Base-by-base conservation (phyloP, 495 filamentous ascomycete genomes). In the Penicillium angulare region DNA sequence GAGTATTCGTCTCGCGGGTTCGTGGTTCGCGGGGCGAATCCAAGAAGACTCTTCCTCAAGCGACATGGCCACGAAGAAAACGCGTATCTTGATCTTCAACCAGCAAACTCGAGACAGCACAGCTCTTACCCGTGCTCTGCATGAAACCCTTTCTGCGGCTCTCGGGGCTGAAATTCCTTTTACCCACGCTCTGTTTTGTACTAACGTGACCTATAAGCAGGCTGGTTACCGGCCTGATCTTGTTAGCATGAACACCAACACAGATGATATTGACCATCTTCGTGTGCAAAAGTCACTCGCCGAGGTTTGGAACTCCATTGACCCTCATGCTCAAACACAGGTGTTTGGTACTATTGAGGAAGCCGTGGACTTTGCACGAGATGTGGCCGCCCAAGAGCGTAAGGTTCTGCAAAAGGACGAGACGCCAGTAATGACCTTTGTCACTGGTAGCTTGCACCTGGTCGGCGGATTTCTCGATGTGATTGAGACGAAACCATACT, bases 361-460 rank as follows among this genome's bases (percentile, higher is more conserved):
- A 50, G 92, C 91, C 15, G 81, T 97, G 38, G 80, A 77, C 22
- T 79, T 74, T 57, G 85, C 86, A 3, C 76, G 86, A 31, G 71
- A 73, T 5, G 57, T 90, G 5, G 77, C 75, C 0, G 50, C 49
- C 6, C 50, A 68, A 32, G 71, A 70, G 47, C 63, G 56, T 22
- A 61, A 53, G n/a, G 54, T 50, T 16, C 36, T 65, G 0, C 63
- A 50, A 17, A 53, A 65, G 7, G 64, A 71, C 20, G 73, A 72
- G 49, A 57, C 69, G 1, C 67, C 71, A 15, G 70, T 77, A 9
- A 76, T 74, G 75, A 73, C 75, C 5, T 71, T 80, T 60, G 77
- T 90, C 24, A 97, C 92, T 16, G 92, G 92, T 5, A 96, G 90
- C 64, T 76, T 96, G 50, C 89, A 96, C 73, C 77, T 97, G 7